Conservation (phyloP, 495 filamentous ascomycete species). For the Penicillium canescens region DNA sequence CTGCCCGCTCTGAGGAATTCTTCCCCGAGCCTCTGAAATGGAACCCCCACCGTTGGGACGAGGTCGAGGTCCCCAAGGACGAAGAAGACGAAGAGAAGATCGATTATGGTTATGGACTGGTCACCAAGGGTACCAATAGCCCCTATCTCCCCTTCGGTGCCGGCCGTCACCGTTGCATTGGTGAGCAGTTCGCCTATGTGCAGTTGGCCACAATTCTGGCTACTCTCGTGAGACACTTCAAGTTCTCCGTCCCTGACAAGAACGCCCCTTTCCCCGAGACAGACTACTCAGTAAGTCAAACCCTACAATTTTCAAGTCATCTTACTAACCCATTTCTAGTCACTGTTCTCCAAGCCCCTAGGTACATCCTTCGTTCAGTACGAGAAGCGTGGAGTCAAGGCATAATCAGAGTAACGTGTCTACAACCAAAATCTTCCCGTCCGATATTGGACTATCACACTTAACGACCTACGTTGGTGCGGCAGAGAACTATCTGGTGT, state of each 20-base stretch:
- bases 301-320: neutral
- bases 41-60: constrained; percentile 57
- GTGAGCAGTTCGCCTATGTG: constrained; percentile 57
- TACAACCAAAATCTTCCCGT: constrained; percentile 1
- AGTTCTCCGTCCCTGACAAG: constrained; percentile 35
- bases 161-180: constrained; percentile 57
- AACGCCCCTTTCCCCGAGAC: constrained; percentile 43
- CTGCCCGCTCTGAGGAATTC: constrained; percentile 41
- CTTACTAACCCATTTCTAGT: constrained; percentile 28
- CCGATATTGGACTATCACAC: neutral
- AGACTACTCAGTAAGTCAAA: constrained; percentile 47
- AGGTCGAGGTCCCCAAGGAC: constrained; percentile 20
- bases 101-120: constrained; percentile 48
- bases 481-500: neutral
- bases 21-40: constrained; percentile 49
- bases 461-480: constrained; percentile 6
- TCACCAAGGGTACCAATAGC: constrained; percentile 53
- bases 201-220: constrained; percentile 50
- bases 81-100: constrained; percentile 45
- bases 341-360: constrained; percentile 53
- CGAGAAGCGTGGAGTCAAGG: constrained; percentile 41
- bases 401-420: constrained; percentile 19
- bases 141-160: constrained; percentile 59
- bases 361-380: constrained; percentile 44
- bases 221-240: constrained; percentile 47